Percentiles rank a stretch among this genome's conserved stretches.
Evolutionary conservation across 805 yeast genomes (phyloP).

Genomic region (Cyberlindnera maclurae): DNA sequence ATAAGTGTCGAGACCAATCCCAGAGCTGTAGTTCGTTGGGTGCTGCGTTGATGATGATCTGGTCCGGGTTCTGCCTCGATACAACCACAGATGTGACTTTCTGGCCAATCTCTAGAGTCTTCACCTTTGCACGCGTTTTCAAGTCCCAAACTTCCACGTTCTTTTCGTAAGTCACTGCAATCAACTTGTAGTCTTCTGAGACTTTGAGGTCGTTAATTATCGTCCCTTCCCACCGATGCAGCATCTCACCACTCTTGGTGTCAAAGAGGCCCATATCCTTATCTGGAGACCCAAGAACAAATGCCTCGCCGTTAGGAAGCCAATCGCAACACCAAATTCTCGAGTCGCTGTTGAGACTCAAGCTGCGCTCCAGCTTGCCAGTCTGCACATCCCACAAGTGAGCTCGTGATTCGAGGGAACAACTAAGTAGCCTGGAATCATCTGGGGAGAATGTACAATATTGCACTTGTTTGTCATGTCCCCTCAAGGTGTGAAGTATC

Average conservation of each 20-base stretch:
- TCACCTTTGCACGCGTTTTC: conserved; percentile 31
- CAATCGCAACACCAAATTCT: conserved; percentile 61
- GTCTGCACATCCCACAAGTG: conserved; percentile 57
- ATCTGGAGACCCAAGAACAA: conserved; percentile 75
- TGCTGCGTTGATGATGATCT: conserved; percentile 55
- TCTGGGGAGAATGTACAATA: conserved; percentile 73
- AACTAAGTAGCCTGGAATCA: conserved; percentile 57
- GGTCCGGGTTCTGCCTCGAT: conserved; percentile 44
- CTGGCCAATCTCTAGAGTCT: conserved; percentile 45
- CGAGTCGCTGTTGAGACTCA: conserved; percentile 19
- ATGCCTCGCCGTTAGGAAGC: conserved; percentile 47
- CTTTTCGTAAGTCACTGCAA: conserved; percentile 59
- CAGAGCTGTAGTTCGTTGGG: conserved; percentile 78
- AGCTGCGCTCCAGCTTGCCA: conserved; percentile 24
- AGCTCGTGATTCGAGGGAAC: conserved; percentile 65
- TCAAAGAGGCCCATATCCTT: conserved; percentile 49
- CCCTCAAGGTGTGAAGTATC: conserved; percentile 31
- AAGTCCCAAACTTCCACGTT: conserved; percentile 56
- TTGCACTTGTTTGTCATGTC: conserved; percentile 48
- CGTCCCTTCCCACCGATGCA: conserved; percentile 27
- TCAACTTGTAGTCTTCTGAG: conserved; percentile 55
- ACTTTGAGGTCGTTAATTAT: conserved; percentile 66
- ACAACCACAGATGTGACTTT: conserved; percentile 59
- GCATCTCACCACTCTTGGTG: conserved; percentile 22
- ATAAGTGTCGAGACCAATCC: conserved; percentile 55